phyloP scores from a whole-genome alignment of 805 yeast genomes.

The Candida boleticola region DNA sequence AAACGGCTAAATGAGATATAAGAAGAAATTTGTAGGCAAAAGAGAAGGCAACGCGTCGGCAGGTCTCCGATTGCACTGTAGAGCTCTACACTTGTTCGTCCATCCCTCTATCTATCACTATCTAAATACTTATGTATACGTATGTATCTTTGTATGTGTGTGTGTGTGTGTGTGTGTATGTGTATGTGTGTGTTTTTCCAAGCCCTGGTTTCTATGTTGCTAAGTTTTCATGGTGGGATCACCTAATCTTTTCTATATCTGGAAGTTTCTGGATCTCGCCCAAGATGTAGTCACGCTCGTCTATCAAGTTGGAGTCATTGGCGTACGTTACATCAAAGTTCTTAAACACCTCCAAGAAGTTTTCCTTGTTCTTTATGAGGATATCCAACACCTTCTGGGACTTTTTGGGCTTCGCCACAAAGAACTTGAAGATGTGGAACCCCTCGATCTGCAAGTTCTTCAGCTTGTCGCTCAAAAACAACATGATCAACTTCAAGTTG shows the following conservation, averaged over 20 bases:
- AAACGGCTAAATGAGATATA: too few species aligned
- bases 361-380: constrained; percentile 77
- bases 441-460: constrained; percentile 88
- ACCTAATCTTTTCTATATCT: constrained; percentile 38
- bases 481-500: constrained; percentile 84
- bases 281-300: constrained; percentile 79
- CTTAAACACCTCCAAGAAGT: constrained; percentile 66
- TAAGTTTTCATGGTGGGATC: too few species aligned
- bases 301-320: constrained; percentile 66
- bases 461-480: constrained; percentile 80
- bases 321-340: constrained; percentile 59
- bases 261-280: constrained; percentile 73
- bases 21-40: too few species aligned
- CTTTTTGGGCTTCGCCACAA: constrained; percentile 94
- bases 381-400: constrained; percentile 78
- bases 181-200: too few species aligned
- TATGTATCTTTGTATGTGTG: too few species aligned
- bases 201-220: too few species aligned
- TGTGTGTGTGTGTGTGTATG: too few species aligned
- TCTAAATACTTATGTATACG: too few species aligned
- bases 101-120: too few species aligned
- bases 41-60: too few species aligned
- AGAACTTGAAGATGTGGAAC: constrained; percentile 88
- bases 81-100: too few species aligned
- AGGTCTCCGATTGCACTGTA: too few species aligned